Evolutionary conservation across 768 basidiomycete species (phyloP).

Genomic region (Boletus edulis): DNA sequence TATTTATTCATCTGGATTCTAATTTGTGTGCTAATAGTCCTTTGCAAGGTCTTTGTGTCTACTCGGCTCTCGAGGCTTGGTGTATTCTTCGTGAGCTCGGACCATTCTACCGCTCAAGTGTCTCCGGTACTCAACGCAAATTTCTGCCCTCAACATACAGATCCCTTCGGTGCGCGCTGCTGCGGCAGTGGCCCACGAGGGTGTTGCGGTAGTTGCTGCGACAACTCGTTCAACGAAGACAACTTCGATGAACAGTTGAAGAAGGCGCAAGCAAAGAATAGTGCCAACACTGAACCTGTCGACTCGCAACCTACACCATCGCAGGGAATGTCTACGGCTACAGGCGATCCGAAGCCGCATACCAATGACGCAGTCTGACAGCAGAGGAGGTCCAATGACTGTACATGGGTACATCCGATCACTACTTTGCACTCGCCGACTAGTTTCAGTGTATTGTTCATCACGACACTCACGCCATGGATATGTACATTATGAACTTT

Average conservation of each 20-base stretch:
- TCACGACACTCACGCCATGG: not conserved
- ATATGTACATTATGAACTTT: too few species aligned
- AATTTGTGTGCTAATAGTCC: not conserved
- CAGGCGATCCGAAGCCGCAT: conserved; percentile 1
- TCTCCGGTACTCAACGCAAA: not conserved
- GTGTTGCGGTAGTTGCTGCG: conserved; percentile 28
- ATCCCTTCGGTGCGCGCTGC: conserved; percentile 22
- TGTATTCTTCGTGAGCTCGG: conserved; percentile 24
- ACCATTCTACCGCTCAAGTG: not conserved
- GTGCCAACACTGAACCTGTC: conserved; percentile 7
- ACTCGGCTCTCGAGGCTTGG: conserved; percentile 19
- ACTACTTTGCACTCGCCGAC: not conserved
- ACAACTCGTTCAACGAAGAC: conserved; percentile 29
- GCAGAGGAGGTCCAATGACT: not conserved
- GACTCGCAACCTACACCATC: conserved; percentile 23
- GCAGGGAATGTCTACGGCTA: conserved; percentile 13
- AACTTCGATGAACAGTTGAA: conserved; percentile 30
- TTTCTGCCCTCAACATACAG: conserved; percentile 3
- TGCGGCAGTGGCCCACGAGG: conserved; percentile 28
- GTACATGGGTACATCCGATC: not conserved
- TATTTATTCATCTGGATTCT: not conserved
- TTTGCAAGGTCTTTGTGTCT: conserved; percentile 13
- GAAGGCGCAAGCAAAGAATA: conserved; percentile 19
- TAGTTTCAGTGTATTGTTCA: not conserved
- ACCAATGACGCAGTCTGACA: not conserved